phyloP scores from a whole-genome alignment of 164 flowering plant genomes.

The Magnolia officinalis region DNA sequence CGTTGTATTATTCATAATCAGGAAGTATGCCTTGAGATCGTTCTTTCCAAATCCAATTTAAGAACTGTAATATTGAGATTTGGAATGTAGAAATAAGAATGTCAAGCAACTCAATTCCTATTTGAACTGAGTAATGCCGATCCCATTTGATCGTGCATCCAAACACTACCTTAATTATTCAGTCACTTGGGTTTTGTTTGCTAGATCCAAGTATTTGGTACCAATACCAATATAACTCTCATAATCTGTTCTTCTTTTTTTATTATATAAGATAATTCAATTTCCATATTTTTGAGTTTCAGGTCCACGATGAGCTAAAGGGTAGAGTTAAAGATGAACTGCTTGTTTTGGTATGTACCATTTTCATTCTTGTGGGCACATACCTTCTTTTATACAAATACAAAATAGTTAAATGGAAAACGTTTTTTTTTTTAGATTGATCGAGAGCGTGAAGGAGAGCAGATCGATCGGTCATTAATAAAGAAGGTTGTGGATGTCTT shows the following conservation, averaged over 20 bases:
- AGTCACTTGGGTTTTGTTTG: background rate
- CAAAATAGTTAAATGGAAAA: slow-evolving; percentile 2
- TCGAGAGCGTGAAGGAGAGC: slow-evolving; percentile 40
- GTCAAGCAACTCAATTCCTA: too few relatives aligned
- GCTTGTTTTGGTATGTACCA: background rate
- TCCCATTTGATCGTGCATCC: background rate
- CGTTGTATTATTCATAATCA: too few relatives aligned
- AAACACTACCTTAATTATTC: background rate
- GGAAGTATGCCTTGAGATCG: too few relatives aligned
- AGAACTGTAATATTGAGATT: too few relatives aligned
- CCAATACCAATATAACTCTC: background rate
- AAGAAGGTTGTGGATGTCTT: slow-evolving; percentile 35
- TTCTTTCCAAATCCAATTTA: too few relatives aligned
- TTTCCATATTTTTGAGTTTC: background rate
- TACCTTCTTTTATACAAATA: background rate
- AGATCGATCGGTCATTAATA: slow-evolving; percentile 37
- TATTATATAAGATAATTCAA: background rate
- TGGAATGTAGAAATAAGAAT: too few relatives aligned
- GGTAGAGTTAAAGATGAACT: background rate
- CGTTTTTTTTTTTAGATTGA: slow-evolving; percentile 28
- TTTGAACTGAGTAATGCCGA: too few relatives aligned
- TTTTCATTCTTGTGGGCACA: background rate
- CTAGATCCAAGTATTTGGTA: too few relatives aligned
- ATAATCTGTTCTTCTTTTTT: background rate
- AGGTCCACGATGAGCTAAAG: background rate